Evolutionary conservation across 1,139 yeast genomes (phyloP), one percentile per base, ranked within the genome.

Genomic region (Candida neerlandica): DNA sequence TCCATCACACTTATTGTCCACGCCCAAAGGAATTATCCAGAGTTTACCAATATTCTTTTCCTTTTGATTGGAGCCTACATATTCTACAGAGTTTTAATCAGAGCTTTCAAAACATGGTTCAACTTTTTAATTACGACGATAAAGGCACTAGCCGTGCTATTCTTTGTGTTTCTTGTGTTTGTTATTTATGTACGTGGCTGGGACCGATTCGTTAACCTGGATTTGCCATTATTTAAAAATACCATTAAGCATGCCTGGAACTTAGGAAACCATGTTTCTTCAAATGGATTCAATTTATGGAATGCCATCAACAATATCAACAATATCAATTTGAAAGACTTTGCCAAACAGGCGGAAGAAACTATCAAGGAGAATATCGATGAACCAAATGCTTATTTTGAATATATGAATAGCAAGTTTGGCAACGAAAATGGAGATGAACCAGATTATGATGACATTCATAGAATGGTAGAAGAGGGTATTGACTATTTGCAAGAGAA

Each of bases 81-180:
- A 11, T 44, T 57, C 7, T 70, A 67, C 55, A 57, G 53, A 45
- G 38, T 64, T 33, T 43, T 61, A 15, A 45, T 59, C 6, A 51
- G 62, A 41, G 48, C 69, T 21, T 18, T 69, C 4, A 55, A 53
- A 47, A 54, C 69, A 51, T 70, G 75, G 75, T 40, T 66, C 37
- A 51, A 58, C 10, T 53, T 69, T 41, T 46, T 68, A 10, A 49
- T 65, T 26, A 49, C 59, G n/a, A 50, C 60, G 10, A 30, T 67
- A 16, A 70, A 69, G 54, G 51, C 52, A 2, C 34, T 55, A 1
- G 18, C 57, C 15, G 42, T 61, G 18, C 30, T 57, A 5, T 21
- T 45, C 10, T 42, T 58, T 30, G 15, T 58, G 4, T 32, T 53
- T 21, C 18, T 57, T 12, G 58, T 55, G 5, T 44, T 55, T 26